phyloP scores from a whole-genome alignment of 2,329 filamentous ascomycete genomes.

The Magnaporthales sp. region DNA sequence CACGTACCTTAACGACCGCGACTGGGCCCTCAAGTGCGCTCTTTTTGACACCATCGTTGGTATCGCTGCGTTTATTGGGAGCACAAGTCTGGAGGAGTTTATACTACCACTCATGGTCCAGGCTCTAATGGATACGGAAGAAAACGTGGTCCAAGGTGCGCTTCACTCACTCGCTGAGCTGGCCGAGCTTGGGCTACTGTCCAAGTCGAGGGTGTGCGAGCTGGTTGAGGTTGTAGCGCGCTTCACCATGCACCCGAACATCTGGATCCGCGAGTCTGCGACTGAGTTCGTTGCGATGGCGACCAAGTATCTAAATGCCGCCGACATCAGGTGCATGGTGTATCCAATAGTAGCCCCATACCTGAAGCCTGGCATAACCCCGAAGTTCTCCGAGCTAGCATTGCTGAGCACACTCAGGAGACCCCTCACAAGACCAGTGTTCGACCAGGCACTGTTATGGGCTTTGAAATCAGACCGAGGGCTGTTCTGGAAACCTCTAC shows the following conservation, averaged over 20 bases:
- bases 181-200: conserved; percentile 79
- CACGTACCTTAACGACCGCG: conserved; percentile 90
- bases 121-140: conserved; percentile 80
- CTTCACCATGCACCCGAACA: conserved; percentile 88
- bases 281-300: conserved; percentile 74
- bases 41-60: conserved; percentile 95
- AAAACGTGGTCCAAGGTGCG: conserved; percentile 87
- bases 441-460: conserved; percentile 83
- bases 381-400: conserved; percentile 59
- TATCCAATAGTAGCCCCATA: conserved; percentile 75
- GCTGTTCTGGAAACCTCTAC: conserved; percentile 76
- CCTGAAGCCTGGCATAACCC: conserved; percentile 61
- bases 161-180: conserved; percentile 82
- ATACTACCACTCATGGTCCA: conserved; percentile 94
- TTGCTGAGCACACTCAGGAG: conserved; percentile 77
- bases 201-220: conserved; percentile 78
- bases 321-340: conserved; percentile 78
- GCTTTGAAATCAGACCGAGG: conserved; percentile 73
- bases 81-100: conserved; percentile 84
- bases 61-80: conserved; percentile 83
- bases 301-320: conserved; percentile 64
- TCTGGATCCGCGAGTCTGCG: conserved; percentile 90
- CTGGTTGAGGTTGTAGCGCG: conserved; percentile 73
- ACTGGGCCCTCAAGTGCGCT: conserved; percentile 94
- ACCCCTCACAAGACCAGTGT: conserved; percentile 68